Evolutionary conservation across 163 green algal species (phyloP).

Genomic region (Chlorella variabilis): DNA sequence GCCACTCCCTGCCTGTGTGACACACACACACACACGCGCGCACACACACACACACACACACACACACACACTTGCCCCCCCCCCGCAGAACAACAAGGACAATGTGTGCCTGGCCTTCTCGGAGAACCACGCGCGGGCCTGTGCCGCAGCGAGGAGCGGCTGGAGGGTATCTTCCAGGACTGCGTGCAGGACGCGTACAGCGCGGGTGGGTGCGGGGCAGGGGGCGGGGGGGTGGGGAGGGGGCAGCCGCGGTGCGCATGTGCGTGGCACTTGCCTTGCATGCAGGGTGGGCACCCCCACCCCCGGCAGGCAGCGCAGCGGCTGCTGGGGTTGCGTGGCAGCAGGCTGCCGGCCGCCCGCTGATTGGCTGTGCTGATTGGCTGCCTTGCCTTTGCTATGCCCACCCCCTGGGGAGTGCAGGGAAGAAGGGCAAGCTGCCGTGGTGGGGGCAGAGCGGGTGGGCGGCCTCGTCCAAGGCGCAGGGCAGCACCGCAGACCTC

Average conservation of each 20-base stretch:
- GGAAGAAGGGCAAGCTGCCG: conserved; percentile 38
- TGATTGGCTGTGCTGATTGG: too few species aligned
- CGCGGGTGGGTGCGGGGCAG: neutral
- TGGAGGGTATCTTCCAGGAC: conserved; percentile 57
- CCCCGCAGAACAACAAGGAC: conserved; percentile 46
- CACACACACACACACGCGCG: too few species aligned
- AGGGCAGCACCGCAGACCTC: neutral
- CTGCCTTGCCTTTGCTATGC: too few species aligned
- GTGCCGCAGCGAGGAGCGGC: conserved; percentile 54
- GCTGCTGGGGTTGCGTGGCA: too few species aligned
- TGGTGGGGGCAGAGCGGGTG: conserved; percentile 33
- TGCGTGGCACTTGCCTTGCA: too few species aligned
- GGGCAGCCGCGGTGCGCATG: too few species aligned
- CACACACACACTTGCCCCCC: too few species aligned
- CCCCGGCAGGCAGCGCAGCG: too few species aligned
- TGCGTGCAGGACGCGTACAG: conserved; percentile 53
- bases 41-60: too few species aligned
- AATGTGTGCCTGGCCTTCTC: conserved; percentile 63
- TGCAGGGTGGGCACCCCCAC: too few species aligned
- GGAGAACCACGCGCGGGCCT: conserved; percentile 65
- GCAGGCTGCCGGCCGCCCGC: too few species aligned
- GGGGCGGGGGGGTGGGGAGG: neutral
- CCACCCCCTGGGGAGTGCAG: conserved; percentile 21
- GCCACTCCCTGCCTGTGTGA: too few species aligned
- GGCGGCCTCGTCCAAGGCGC: neutral